Conservation (phyloP, 163 green algal genomes). For the Volvox carteri region DNA sequence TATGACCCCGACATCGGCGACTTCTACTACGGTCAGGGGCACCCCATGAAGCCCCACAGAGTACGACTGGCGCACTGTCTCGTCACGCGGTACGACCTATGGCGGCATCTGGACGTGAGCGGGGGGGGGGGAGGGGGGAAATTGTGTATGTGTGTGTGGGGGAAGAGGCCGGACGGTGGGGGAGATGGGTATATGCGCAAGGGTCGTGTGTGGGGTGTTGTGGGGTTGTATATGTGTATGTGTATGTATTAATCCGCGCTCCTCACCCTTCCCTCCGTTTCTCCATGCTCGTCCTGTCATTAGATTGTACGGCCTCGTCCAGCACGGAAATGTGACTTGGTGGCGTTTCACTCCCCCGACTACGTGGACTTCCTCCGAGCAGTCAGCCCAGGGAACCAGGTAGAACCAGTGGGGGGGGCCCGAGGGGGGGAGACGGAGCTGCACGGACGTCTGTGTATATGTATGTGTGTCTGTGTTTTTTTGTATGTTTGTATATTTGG, state of each 20-base stretch:
- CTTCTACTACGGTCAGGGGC: slow-evolving; percentile 95
- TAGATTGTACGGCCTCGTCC: slow-evolving; percentile 60
- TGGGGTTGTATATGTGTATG: no score
- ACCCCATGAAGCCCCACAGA: slow-evolving; percentile 97
- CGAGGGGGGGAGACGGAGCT: slow-evolving; percentile 40
- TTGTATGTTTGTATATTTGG: no score
- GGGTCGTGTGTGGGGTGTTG: no score
- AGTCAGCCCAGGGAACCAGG: slow-evolving; percentile 60
- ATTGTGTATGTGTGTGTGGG: no score
- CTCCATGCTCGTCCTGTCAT: neutral
- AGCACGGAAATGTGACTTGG: slow-evolving; percentile 68
- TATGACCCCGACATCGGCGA: slow-evolving; percentile 90
- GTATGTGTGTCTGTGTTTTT: slow-evolving; percentile 3
- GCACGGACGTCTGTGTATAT: neutral
- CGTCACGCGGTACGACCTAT: slow-evolving; percentile 87
- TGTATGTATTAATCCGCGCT: no score
- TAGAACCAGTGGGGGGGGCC: neutral
- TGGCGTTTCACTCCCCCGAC: slow-evolving; percentile 72
- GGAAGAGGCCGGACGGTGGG: no score
- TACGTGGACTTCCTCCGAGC: slow-evolving; percentile 63
- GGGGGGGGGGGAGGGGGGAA: no score
- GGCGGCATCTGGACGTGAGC: slow-evolving; percentile 80
- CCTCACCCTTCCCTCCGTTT: no score
- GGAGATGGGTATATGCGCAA: no score
- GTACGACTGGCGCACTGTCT: slow-evolving; percentile 91